Conservation (phyloP, 2,329 filamentous ascomycete species). For the Ophiostoma quercus region DNA sequence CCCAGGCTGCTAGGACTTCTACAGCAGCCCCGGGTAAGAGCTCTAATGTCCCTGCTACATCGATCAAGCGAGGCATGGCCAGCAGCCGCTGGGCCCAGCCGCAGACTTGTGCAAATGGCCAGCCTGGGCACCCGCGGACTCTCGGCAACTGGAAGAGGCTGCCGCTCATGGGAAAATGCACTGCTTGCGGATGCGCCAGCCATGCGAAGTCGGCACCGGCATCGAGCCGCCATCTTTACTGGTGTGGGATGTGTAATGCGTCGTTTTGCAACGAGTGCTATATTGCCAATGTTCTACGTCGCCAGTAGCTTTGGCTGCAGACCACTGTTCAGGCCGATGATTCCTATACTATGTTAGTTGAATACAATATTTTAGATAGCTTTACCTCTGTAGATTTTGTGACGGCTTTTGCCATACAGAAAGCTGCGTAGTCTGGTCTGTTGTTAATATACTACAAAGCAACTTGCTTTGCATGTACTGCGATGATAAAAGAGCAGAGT, state of each 20-base stretch:
- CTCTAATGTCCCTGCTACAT: background rate
- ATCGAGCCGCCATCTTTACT: background rate
- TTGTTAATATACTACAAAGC: background rate
- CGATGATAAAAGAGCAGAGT: background rate
- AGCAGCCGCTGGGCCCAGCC: slow-evolving; percentile 20
- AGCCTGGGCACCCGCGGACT: background rate
- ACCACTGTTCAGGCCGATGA: background rate
- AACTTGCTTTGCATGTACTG: background rate
- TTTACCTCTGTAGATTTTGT: background rate
- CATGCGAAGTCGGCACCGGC: background rate
- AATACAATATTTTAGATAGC: background rate
- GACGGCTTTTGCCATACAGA: background rate
- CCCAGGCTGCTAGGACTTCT: background rate
- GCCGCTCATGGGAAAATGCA: background rate
- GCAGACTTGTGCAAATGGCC: background rate
- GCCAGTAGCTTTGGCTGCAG: background rate
- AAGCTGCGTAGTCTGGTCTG: background rate
- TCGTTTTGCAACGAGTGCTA: slow-evolving; percentile 14
- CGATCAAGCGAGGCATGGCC: background rate
- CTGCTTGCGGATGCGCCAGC: background rate
- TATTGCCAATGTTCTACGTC: background rate
- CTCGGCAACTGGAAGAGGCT: slow-evolving; percentile 4
- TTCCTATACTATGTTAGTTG: background rate
- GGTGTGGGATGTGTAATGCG: slow-evolving; percentile 11
- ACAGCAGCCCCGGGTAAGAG: background rate